Conservation (phyloP, 441 rosid species). For the Adansonia rubrostipa region DNA sequence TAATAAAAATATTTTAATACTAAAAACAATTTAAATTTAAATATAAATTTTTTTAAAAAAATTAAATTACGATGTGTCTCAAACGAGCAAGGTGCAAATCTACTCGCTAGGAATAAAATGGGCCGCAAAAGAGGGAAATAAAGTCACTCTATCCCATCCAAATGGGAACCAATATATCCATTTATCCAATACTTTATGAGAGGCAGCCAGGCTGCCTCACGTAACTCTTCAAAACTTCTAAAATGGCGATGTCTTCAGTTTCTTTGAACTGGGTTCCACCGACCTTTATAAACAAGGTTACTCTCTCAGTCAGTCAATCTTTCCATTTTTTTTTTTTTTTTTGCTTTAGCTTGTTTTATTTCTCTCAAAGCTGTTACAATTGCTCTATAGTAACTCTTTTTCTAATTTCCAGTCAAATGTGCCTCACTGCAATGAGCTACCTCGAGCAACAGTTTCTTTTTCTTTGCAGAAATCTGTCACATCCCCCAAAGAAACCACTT, state of each 20-base stretch:
- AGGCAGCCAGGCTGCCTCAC: not conserved
- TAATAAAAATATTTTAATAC: no score
- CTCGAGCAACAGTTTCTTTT: conserved; percentile 31
- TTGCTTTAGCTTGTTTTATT: not conserved
- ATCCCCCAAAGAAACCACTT: conserved; percentile 30
- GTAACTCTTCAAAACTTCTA: no score
- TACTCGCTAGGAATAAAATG: no score
- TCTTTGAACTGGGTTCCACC: not conserved
- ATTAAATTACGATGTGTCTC: no score
- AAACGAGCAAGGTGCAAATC: no score
- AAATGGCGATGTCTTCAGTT: not conserved
- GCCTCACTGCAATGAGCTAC: conserved; percentile 39
- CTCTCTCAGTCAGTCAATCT: not conserved
- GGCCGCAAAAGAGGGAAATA: not conserved
- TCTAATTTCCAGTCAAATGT: conserved; percentile 41
- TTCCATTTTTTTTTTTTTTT: no score
- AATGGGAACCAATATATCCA: not conserved
- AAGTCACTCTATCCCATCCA: not conserved
- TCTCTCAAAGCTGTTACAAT: not conserved
- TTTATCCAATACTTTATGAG: not conserved
- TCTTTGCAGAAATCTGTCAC: conserved; percentile 32
- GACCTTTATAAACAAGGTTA: not conserved
- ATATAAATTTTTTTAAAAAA: no score
- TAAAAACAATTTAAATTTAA: no score
- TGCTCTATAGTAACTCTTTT: not conserved